These are phyloP conservation scores for Scopulariopsis brevicaulis DNA, from an alignment of 2,329 filamentous ascomycete species.

Conservation along the genomic window DNA sequence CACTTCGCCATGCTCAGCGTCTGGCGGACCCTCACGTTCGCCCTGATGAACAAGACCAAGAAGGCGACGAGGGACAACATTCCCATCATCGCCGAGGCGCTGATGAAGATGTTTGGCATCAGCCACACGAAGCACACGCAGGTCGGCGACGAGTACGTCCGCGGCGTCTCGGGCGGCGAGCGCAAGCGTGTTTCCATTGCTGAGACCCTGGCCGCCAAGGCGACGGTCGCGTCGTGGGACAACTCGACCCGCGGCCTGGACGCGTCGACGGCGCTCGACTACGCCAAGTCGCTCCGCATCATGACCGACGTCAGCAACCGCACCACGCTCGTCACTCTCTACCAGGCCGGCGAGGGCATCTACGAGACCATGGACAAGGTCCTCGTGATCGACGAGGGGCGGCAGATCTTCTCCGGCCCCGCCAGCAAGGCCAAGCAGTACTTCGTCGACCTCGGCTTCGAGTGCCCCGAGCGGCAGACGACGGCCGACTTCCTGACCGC, in stretches of 20 bases:
- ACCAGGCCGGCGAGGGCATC: conserved; percentile 50
- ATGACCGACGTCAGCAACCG: conserved; percentile 5
- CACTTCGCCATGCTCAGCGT: conserved; percentile 58
- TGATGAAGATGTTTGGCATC: conserved; percentile 72
- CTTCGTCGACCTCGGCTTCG: conserved; percentile 61
- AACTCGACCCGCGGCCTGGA: conserved; percentile 18
- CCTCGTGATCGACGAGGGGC: conserved; percentile 53
- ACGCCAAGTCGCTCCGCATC: conserved; percentile 4
- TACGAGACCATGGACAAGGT: conserved; percentile 59
- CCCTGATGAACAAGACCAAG: conserved; percentile 45
- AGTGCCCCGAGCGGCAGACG: conserved; percentile 59
- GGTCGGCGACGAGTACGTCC: conserved; percentile 61
- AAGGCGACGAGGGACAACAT: conserved; percentile 40
- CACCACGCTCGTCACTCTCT: conserved; percentile 25
- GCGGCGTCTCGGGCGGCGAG: conserved; percentile 71
- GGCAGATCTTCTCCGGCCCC: conserved; percentile 55
- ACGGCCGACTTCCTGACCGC: conserved; percentile 61
- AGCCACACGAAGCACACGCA: conserved; percentile 62
- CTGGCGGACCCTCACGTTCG: conserved; percentile 51
- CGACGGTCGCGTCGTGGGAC: conserved; percentile 16
- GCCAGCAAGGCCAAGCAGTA: conserved; percentile 53
- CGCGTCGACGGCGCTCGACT: conserved; percentile 5
- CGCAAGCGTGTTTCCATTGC: conserved; percentile 71
- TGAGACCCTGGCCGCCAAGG: conserved; percentile 36
- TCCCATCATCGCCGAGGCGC: conserved; percentile 56